Evolutionary conservation across 1,139 yeast species (phyloP), one percentile per base, ranked within the genome.

Genomic region (Diutina sp.): DNA sequence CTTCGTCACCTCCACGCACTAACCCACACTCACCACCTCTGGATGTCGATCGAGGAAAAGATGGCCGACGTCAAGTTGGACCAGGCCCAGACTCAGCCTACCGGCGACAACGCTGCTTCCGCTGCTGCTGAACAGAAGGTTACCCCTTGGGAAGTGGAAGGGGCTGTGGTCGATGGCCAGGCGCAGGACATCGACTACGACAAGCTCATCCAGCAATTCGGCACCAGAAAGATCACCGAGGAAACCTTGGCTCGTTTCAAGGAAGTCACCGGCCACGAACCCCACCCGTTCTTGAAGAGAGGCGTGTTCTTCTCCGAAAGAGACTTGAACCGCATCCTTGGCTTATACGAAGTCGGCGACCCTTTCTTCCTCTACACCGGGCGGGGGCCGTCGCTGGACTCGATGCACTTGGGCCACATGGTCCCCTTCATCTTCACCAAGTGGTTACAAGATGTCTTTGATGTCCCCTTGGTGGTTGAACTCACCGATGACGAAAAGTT

Each of bases 101-200:
- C n/a, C 25, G 21, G 12, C 18, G 51, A 28, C 12, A 29, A n/a
- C 32, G 53, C 21, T 7, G 32, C 16, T 21, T 8, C 48, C 7
- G 48, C 30, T 9, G 46, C 21, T 16, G 21, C 48, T 54, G 91
- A 83, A 57, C 95, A 88, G 69, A 78, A 77, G 56, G 82, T 95
- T 62, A 95, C 99, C 0, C 99, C 99, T 54, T 93, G 99, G 98
- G 98, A 93, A 68, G 99, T 95, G 32, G 97, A 89, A 71, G 99
- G 99, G 59, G 99, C 98, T 4, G 95, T 91, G 54, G 96, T 89
- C 56, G 59, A 61, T 32, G 99, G 99, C 55, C 77, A 86, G 66
- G 82, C 87, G 25, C 90, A 87, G 68, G 91, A 84, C 44, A 91
- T 93, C 62, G 97, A 93, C 72, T 93, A 93, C 70, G 93, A 87